phyloP scores from a whole-genome alignment of 2,329 filamentous ascomycete species.

The Claviceps sp. region DNA sequence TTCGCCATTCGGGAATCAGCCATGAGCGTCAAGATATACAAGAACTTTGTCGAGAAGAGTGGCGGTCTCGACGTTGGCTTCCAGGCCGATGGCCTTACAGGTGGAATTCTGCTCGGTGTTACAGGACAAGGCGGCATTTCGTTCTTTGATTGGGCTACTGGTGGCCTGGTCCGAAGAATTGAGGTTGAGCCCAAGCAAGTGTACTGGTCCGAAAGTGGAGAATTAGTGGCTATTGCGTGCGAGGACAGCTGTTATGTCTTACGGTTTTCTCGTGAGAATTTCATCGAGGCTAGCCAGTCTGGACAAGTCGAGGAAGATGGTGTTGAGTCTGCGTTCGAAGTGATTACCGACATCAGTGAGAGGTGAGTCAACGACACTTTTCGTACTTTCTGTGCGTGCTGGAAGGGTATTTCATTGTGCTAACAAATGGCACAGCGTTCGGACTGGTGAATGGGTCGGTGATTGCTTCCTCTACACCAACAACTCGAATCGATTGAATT shows the following conservation, averaged over 20 bases:
- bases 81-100: conserved; percentile 81
- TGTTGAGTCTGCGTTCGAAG: conserved; percentile 89
- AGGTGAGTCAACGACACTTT: conserved; percentile 34
- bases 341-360: conserved; percentile 91
- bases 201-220: conserved; percentile 95
- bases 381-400: neutral
- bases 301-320: conserved; percentile 81
- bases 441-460: conserved; percentile 93
- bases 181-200: conserved; percentile 65
- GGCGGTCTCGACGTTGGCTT: conserved; percentile 89
- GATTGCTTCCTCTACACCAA: conserved; percentile 99
- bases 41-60: conserved; percentile 88
- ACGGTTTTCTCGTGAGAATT: conserved; percentile 80
- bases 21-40: conserved; percentile 92
- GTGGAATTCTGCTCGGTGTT: conserved; percentile 82
- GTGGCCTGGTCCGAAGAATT: conserved; percentile 79
- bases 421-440: conserved; percentile 44
- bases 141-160: conserved; percentile 92
- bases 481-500: conserved; percentile 90
- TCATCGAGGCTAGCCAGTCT: conserved; percentile 67
- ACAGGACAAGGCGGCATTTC: conserved; percentile 90
- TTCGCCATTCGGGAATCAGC: conserved; percentile 92
- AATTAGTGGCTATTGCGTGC: conserved; percentile 83
- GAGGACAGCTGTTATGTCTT: conserved; percentile 94
- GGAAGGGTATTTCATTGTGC: neutral